These are phyloP conservation scores for Penicillium sp. DNA, from an alignment of 2,329 filamentous ascomycete genomes.

Conservation along the genomic window DNA sequence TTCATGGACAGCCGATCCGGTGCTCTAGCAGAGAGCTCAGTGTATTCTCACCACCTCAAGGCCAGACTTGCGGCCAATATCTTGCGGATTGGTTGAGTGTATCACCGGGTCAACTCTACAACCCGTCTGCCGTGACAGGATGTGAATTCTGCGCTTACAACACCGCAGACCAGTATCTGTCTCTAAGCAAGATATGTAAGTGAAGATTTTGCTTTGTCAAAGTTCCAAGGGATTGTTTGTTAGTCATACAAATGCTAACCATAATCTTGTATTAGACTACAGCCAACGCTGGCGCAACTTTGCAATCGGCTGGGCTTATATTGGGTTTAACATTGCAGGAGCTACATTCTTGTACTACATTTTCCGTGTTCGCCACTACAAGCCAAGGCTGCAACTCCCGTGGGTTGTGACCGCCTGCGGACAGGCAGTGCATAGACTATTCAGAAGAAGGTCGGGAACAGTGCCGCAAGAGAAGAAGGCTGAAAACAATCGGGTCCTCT, in stretches of 20 bases:
- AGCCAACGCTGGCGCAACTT: constrained; percentile 66
- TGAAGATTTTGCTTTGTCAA: not conserved
- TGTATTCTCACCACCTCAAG: constrained; percentile 59
- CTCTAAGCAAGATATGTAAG: constrained; percentile 45
- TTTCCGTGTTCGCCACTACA: constrained; percentile 45
- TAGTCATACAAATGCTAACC: not conserved
- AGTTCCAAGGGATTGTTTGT: not conserved
- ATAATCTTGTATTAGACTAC: constrained; percentile 41
- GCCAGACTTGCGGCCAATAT: constrained; percentile 61
- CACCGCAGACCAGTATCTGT: constrained; percentile 43
- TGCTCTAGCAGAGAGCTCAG: constrained; percentile 71
- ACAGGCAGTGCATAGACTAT: too few species aligned
- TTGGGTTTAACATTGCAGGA: constrained; percentile 57
- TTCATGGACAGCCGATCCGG: constrained; percentile 63
- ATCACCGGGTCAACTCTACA: constrained; percentile 55
- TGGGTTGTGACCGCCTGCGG: too few species aligned
- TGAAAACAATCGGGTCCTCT: constrained; percentile 23
- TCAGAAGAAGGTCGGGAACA: constrained; percentile 17
- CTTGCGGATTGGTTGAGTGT: constrained; percentile 50
- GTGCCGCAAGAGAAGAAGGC: constrained; percentile 31
- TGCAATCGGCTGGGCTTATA: constrained; percentile 60
- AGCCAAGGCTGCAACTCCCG: constrained; percentile 33
- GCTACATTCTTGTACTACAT: constrained; percentile 57
- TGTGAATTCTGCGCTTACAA: constrained; percentile 52
- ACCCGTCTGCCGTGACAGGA: constrained; percentile 46